Percentiles rank a stretch among this genome's conserved stretches.
Conservation (phyloP, 257 asterid species). For the Solanum neorickii region DNA sequence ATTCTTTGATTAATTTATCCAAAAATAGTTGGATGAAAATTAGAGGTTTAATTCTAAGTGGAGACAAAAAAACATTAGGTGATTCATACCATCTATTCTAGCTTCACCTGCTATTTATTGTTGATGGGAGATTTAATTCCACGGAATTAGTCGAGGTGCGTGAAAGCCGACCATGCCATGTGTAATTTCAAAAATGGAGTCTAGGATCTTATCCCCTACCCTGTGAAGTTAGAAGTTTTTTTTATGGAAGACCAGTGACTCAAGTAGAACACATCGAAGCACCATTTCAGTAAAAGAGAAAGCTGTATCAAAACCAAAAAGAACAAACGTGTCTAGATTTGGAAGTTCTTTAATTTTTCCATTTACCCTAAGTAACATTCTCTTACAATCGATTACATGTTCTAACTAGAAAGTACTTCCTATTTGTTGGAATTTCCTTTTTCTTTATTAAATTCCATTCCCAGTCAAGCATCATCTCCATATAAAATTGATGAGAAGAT, state of each 20-base stretch:
- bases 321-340: background rate
- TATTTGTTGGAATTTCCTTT: background rate
- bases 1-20: background rate
- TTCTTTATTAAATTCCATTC: background rate
- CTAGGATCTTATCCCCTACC: background rate
- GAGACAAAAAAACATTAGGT: background rate
- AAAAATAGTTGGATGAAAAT: background rate
- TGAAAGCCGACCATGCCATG: too few relatives aligned
- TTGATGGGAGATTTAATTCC: background rate
- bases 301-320: background rate
- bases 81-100: background rate
- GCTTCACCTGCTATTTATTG: background rate
- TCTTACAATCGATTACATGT: background rate
- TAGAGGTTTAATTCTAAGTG: background rate
- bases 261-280: background rate
- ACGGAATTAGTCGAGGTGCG: background rate
- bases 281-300: background rate
- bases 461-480: background rate
- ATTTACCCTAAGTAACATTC: background rate
- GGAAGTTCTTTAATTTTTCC: background rate
- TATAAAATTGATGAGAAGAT: background rate
- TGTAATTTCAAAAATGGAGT: background rate
- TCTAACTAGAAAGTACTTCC: background rate
- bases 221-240: background rate
- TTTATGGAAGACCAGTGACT: background rate